These are phyloP conservation scores for Arachnomyces sp. DNA, from an alignment of 2,329 filamentous ascomycete genomes.

Conservation along the genomic window DNA sequence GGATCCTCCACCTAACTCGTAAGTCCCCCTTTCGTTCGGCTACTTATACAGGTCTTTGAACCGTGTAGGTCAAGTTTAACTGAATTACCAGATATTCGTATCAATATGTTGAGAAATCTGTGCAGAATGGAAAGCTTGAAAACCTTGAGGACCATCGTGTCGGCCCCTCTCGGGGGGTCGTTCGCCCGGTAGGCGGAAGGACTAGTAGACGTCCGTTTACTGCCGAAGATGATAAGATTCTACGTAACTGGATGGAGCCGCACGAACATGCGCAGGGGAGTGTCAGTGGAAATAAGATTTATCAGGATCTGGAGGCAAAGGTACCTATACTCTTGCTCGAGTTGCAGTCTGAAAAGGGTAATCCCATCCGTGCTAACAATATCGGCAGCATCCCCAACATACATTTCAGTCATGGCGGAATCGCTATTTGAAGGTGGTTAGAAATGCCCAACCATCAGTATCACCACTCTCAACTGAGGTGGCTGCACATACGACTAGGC, in stretches of 20 bases:
- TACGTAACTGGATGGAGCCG: conserved; percentile 37
- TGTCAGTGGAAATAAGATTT: conserved; percentile 36
- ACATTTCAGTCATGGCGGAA: conserved; percentile 43
- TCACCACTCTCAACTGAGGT: conserved; percentile 7
- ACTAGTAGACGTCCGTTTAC: conserved; percentile 28
- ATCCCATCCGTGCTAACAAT: too few species aligned
- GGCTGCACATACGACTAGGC: background rate
- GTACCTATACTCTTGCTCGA: conserved; percentile 20
- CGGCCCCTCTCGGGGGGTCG: conserved; percentile 35
- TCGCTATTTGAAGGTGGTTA: conserved; percentile 36
- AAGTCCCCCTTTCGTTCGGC: conserved; percentile 15
- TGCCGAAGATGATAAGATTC: conserved; percentile 36
- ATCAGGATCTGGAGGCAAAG: conserved; percentile 33
- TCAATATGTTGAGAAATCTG: conserved; percentile 48
- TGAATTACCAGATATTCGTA: conserved; percentile 42
- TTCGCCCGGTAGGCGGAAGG: conserved; percentile 39
- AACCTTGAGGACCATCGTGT: conserved; percentile 41
- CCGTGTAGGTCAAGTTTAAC: conserved; percentile 7
- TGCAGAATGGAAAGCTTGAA: conserved; percentile 41
- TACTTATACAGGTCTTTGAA: background rate
- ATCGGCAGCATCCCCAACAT: conserved; percentile 33
- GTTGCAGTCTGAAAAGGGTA: background rate
- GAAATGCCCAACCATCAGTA: conserved; percentile 28
- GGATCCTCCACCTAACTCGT: conserved; percentile 43
- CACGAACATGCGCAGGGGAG: conserved; percentile 24